phyloP scores from a whole-genome alignment of 345 rosid genomes.

The Eucalyptus marginata region DNA sequence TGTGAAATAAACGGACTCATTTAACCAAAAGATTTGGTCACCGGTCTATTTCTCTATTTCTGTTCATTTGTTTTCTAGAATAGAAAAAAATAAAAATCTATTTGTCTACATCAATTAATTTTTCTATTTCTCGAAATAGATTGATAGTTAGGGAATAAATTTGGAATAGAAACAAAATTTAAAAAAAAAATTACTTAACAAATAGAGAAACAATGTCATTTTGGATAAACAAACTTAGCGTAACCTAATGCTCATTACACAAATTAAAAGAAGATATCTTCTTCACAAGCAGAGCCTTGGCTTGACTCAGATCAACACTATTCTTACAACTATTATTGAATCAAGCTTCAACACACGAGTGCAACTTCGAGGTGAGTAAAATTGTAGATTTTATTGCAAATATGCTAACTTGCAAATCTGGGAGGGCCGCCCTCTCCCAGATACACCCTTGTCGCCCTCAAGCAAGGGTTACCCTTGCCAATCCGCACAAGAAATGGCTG shows the following conservation, averaged over 20 bases:
- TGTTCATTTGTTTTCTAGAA: too few species aligned
- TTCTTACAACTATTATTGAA: background rate
- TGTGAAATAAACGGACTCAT: too few species aligned
- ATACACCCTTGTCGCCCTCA: background rate
- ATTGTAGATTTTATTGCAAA: background rate
- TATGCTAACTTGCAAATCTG: background rate
- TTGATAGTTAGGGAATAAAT: background rate
- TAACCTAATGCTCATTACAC: background rate
- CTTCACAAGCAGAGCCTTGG: background rate
- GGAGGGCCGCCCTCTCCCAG: background rate
- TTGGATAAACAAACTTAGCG: too few species aligned
- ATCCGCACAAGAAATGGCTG: background rate
- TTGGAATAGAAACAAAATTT: too few species aligned
- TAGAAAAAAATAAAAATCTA: too few species aligned
- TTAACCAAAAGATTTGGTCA: too few species aligned
- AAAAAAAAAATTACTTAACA: background rate
- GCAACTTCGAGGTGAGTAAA: background rate
- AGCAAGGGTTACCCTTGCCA: background rate
- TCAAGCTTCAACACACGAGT: background rate
- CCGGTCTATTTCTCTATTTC: too few species aligned
- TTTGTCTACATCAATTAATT: too few species aligned
- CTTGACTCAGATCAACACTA: background rate
- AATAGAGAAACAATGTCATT: background rate
- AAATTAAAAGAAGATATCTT: background rate
- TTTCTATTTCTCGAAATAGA: too few species aligned